These are phyloP conservation scores for Bimuria novae-zelandiae DNA, from an alignment of 2,329 filamentous ascomycete genomes.

Conservation along the genomic window DNA sequence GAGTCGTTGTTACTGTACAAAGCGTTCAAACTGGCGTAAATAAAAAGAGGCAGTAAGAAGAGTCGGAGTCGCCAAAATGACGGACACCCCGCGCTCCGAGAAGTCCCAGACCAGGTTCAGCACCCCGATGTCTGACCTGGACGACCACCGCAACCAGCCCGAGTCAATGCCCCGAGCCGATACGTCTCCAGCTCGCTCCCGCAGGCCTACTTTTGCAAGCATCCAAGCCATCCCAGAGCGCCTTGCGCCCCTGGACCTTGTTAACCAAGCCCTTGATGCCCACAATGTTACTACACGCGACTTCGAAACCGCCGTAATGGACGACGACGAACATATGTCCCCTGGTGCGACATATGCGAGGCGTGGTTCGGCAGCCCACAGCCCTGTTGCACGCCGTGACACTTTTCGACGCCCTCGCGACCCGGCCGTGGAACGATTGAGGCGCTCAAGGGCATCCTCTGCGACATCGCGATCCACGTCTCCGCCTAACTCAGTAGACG, in stretches of 20 bases:
- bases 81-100: conserved; percentile 68
- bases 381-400: conserved; percentile 48
- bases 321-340: conserved; percentile 65
- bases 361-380: conserved; percentile 53
- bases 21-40: conserved; percentile 32
- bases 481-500: conserved; percentile 95
- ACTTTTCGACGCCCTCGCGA: conserved; percentile 51
- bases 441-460: conserved; percentile 54
- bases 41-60: conserved; percentile 9
- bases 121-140: conserved; percentile 77
- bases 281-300: conserved; percentile 65
- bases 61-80: conserved; percentile 48
- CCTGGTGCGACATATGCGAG: conserved; percentile 51
- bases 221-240: conserved; percentile 52
- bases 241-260: conserved; percentile 50
- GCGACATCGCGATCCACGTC: conserved; percentile 71
- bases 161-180: conserved; percentile 64
- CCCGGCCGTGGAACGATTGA: conserved; percentile 36
- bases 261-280: conserved; percentile 52
- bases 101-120: conserved; percentile 68
- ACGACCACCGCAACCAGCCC: conserved; percentile 80
- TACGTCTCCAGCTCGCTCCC: conserved; percentile 53
- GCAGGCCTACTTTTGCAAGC: conserved; percentile 76
- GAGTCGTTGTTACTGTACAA: conserved; percentile 16
- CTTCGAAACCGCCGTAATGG: conserved; percentile 83